Percentiles rank a stretch among this genome's conserved stretches.
phyloP scores from a whole-genome alignment of 805 yeast genomes.

The Candida glaebosa region DNA sequence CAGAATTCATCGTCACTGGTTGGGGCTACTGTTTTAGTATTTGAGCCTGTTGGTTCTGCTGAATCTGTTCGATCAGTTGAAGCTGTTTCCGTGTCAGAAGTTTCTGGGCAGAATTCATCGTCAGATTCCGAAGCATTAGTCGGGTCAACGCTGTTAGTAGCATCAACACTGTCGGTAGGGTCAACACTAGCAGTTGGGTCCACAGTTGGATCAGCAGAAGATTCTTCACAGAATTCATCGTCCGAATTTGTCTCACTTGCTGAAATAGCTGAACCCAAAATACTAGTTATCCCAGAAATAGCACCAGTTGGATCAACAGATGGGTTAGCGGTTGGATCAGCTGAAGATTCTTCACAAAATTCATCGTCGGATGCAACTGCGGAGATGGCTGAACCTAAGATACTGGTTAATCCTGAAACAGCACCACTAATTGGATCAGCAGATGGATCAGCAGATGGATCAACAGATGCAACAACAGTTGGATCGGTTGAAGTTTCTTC shows the following conservation, averaged over 20 bases:
- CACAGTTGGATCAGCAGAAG: conserved; percentile 2
- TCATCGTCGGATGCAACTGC: background rate
- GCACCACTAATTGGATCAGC: conserved; percentile 2
- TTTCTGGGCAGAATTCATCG: conserved; percentile 5
- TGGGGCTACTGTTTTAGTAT: background rate
- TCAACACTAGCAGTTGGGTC: conserved; percentile 3
- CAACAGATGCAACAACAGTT: no score
- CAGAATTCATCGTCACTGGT: background rate
- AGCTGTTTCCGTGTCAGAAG: background rate
- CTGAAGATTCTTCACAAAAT: conserved; percentile 10
- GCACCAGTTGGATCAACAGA: conserved; percentile 3
- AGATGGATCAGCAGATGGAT: background rate
- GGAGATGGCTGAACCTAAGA: conserved; percentile 1
- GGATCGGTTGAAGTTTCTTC: conserved; percentile 8
- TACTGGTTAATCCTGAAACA: background rate
- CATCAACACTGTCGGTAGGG: conserved; percentile 1
- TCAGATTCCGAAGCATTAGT: conserved; percentile 3
- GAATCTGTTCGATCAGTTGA: background rate
- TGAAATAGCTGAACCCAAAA: conserved; percentile 3
- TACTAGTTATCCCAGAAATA: background rate
- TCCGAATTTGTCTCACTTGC: background rate
- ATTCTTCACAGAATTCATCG: conserved; percentile 13
- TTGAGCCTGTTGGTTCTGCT: background rate
- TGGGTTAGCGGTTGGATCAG: no score
- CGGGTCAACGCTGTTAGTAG: background rate